Evolutionary conservation across 352 stramenopile genomes (phyloP).

Genomic region (Phytophthora podocarpi): DNA sequence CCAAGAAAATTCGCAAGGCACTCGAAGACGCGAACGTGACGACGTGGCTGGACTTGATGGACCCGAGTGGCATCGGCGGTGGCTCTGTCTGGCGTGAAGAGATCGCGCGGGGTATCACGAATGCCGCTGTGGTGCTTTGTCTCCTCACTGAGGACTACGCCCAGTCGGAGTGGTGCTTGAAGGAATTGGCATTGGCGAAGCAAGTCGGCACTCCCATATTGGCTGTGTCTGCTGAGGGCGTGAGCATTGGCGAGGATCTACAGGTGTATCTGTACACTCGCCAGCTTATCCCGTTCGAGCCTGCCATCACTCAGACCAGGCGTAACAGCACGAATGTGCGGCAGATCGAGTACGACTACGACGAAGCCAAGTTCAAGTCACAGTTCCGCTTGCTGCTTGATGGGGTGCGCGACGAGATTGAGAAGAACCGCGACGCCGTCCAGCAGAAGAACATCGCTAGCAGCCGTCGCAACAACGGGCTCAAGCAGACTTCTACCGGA

Average conservation of each 20-base stretch:
- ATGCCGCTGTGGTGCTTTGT: conserved; percentile 76
- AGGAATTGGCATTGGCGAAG: conserved; percentile 81
- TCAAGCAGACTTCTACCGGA: conserved; percentile 34
- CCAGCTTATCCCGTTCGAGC: conserved; percentile 81
- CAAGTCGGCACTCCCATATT: conserved; percentile 81
- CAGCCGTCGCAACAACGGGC: conserved; percentile 24
- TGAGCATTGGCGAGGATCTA: conserved; percentile 71
- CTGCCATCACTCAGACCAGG: conserved; percentile 57
- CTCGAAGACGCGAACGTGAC: conserved; percentile 80
- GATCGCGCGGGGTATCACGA: conserved; percentile 79
- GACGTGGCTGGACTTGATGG: conserved; percentile 89
- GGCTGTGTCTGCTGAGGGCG: conserved; percentile 70
- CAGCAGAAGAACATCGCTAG: conserved; percentile 48
- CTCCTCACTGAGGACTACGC: conserved; percentile 84
- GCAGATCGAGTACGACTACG: conserved; percentile 85
- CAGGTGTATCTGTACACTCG: conserved; percentile 88
- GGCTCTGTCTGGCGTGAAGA: conserved; percentile 83
- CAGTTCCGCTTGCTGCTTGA: conserved; percentile 83
- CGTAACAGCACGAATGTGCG: conserved; percentile 56
- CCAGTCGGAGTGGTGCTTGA: conserved; percentile 84
- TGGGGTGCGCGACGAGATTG: conserved; percentile 83
- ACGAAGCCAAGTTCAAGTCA: conserved; percentile 65
- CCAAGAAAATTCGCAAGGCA: conserved; percentile 71
- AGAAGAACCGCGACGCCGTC: conserved; percentile 65
- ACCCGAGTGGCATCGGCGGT: conserved; percentile 84